Base-by-base conservation (phyloP, 352 stramenopile species). In the Globisporangium okanoganense region DNA sequence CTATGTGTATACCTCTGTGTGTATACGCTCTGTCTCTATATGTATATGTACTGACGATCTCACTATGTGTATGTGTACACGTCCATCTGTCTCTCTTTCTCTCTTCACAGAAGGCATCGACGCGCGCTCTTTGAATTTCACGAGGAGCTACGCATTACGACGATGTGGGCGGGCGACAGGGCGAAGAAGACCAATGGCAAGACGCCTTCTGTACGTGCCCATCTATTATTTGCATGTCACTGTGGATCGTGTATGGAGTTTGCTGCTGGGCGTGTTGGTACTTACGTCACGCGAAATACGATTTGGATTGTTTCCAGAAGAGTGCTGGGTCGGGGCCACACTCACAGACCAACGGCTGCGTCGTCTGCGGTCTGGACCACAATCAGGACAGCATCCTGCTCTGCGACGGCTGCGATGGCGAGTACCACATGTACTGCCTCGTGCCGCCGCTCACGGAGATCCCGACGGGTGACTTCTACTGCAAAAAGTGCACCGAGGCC, bases 371-470 rank as follows among this genome's bases (percentile, higher is more conserved):
- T 5, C 62, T 75, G 29, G 77, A 90, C 70, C 79, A 89, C 63
- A 79, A 92, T 64, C 83, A 76, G 24, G 80, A 90, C 69, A 86
- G 80, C 60, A 94, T 94, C 58, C 50, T 94, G 51, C 75, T 94
- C 9, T 94, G 85, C 36, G 85, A 94, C 58, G 82, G 85, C 67
- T 94, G 85, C 64, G 81, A 92, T 56, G 83, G 71, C n/a, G 85
- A 94, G 74, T 94, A 93, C 69, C 85, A 94, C 73, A 93, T 65
- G 13, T 91, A 92, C 62, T 94, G 85, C 69, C 79, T 94, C 16
- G 73, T 83, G 51, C 85, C 85, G 8, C 83, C 85, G 47, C 71
- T 94, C 5, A 61, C 61, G 0, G 77, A 90, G 65, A 90, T 94
- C 66, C 85, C 85, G 7, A 69, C 76, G 3, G 83, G 82, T 38